Evolutionary conservation across 2,329 filamentous ascomycete species (phyloP), one percentile per base, ranked within the genome.

Genomic region (Chaetomiaceae sp.): DNA sequence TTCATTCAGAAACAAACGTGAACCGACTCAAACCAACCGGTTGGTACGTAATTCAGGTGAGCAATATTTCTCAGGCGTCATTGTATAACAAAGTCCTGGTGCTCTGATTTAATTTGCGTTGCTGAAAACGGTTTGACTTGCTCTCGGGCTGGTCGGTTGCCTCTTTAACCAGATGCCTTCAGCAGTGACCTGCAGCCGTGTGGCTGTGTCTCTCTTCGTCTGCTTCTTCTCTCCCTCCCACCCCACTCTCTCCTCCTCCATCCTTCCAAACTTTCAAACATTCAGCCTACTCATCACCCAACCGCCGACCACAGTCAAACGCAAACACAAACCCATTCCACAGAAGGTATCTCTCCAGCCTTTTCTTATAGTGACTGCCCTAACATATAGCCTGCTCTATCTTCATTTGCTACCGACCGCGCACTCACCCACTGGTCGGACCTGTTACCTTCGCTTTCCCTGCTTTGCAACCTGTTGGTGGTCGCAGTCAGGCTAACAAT

Each of bases 401-500:
- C 11, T 33, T 7, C 7, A 14, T 12, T 11, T 14, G 38, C 34
- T 15, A 47, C n/a, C 27, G 27, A 26, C 11, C 29, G 22, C 24
- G 2, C 6, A 17, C 14, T 20, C 15, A 20, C 22, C n/a, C n/a
- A 10, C 19, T 17, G 15, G 39, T 35, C n/a, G 29, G 20, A 12
- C n/a, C 22, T n/a, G 7, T 36, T 41, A 15, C n/a, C 19, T 36
- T 26, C 14, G 11, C 14, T 30, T 24, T 27, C 32, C 35, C 14
- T 27, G 27, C 9, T 9, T 24, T 24, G 2, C 20, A 17, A 30
- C n/a, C 8, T 11, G 15, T n/a, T 14, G 14, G 14, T 34, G n/a
- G n/a, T n/a, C n/a, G n/a, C 27, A 33, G 24, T 27, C 42, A 19
- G 11, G 19, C 46, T 40, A 20, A 44, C n/a, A n/a, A n/a, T n/a